phyloP scores from a whole-genome alignment of 2,329 filamentous ascomycete species.

The Metarhizium sp. region DNA sequence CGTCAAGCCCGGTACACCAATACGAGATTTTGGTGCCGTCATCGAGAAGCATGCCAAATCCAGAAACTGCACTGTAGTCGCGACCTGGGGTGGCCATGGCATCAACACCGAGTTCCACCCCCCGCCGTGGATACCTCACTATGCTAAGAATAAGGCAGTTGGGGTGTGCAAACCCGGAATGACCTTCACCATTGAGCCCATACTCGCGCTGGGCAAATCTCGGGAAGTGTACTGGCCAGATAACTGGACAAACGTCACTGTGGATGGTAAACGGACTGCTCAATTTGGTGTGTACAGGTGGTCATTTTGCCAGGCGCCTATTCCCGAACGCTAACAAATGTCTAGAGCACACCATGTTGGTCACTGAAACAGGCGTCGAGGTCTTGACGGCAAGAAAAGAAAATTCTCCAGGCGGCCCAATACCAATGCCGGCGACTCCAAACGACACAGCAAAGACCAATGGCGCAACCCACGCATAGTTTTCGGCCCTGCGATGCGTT shows the following conservation, averaged over 20 bases:
- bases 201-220: conserved; percentile 90
- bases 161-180: conserved; percentile 91
- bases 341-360: conserved; percentile 69
- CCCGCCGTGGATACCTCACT: conserved; percentile 83
- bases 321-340: not conserved
- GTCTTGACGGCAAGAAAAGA: conserved; percentile 64
- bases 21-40: conserved; percentile 85
- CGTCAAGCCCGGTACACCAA: conserved; percentile 86
- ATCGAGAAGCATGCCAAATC: conserved; percentile 94
- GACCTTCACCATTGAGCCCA: conserved; percentile 98
- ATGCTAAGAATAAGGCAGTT: conserved; percentile 96
- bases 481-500: no score
- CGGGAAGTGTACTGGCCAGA: conserved; percentile 95
- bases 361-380: conserved; percentile 76
- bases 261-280: conserved; percentile 80
- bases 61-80: conserved; percentile 79
- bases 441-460: no score
- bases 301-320: not conserved
- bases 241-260: conserved; percentile 94
- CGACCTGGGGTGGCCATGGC: conserved; percentile 93
- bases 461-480: no score
- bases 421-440: conserved; percentile 41
- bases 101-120: conserved; percentile 83
- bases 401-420: conserved; percentile 66
- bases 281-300: conserved; percentile 64